Evolutionary conservation across 2,329 filamentous ascomycete genomes (phyloP).

Genomic region (Ambrosiella xylebori): DNA sequence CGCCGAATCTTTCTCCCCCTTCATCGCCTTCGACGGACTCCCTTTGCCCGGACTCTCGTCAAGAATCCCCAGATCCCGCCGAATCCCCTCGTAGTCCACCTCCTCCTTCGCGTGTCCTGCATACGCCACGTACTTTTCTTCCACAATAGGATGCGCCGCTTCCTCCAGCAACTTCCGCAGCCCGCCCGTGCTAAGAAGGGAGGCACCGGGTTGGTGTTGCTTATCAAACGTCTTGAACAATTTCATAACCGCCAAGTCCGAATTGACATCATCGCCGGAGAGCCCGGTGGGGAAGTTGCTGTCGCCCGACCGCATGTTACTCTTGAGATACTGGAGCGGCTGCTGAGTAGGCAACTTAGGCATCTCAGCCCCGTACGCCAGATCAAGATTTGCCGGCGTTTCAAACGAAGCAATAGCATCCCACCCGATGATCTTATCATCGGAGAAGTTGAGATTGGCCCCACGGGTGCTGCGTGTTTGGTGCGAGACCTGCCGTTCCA

Average conservation of each 20-base stretch:
- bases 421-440: slow-evolving; percentile 41
- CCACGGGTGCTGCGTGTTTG: slow-evolving; percentile 45
- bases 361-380: slow-evolving; percentile 35
- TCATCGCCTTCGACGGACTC: slow-evolving; percentile 7
- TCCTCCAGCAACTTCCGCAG: slow-evolving; percentile 39
- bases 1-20: slow-evolving; percentile 14
- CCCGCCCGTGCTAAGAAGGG: slow-evolving; percentile 36
- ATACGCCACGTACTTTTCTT: slow-evolving; percentile 32
- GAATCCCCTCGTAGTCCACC: slow-evolving; percentile 29
- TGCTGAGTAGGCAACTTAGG: slow-evolving; percentile 41
- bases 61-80: slow-evolving; percentile 33
- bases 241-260: slow-evolving; percentile 41
- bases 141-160: slow-evolving; percentile 30
- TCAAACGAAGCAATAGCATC: slow-evolving; percentile 44
- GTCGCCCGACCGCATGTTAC: slow-evolving; percentile 35
- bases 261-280: slow-evolving; percentile 32
- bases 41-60: slow-evolving; percentile 20
- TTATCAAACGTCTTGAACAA: slow-evolving; percentile 39
- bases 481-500: slow-evolving; percentile 48
- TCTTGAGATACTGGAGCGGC: slow-evolving; percentile 41
- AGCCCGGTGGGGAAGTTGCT: slow-evolving; percentile 38
- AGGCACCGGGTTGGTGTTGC: slow-evolving; percentile 34
- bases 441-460: slow-evolving; percentile 36
- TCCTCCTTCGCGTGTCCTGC: slow-evolving; percentile 26
- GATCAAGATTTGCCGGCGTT: slow-evolving; percentile 39